Conservation (phyloP, 306 rosid species). For the Rubus idaeus region DNA sequence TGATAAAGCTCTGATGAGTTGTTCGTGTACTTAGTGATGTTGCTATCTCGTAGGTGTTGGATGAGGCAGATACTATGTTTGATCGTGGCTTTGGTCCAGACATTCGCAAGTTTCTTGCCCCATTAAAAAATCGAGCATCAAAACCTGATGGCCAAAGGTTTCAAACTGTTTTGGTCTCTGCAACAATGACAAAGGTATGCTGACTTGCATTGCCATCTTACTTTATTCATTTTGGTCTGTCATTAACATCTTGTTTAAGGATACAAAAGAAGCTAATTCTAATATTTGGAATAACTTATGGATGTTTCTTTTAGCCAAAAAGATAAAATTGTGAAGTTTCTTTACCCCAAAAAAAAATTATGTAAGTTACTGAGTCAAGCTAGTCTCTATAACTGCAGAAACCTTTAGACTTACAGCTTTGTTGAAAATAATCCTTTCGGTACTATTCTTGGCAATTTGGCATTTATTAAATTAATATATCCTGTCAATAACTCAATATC, state of each 20-base stretch:
- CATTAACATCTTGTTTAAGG: neutral
- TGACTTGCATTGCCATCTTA: slow-evolving; percentile 29
- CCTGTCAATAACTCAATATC: neutral
- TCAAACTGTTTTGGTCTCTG: slow-evolving; percentile 90
- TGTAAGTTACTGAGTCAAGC: neutral
- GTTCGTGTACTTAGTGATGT: slow-evolving; percentile 18
- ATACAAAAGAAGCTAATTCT: neutral
- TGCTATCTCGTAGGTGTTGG: slow-evolving; percentile 65
- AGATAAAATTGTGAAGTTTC: neutral
- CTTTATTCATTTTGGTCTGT: neutral
- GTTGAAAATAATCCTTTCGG: neutral
- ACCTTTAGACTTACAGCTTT: neutral
- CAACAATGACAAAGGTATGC: slow-evolving; percentile 87
- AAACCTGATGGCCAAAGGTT: slow-evolving; percentile 67
- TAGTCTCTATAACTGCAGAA: neutral
- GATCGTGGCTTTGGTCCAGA: slow-evolving; percentile 99
- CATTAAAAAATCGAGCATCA: slow-evolving; percentile 66
- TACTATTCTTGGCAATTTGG: neutral
- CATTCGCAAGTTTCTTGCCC: slow-evolving; percentile 77
- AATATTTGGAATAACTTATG: neutral
- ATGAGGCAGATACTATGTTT: slow-evolving; percentile 99
- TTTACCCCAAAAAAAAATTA: neutral
- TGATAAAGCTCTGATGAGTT: neutral
- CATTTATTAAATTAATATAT: neutral
- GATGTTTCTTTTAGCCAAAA: neutral